Evolutionary conservation across 108 stramenopile genomes (phyloP).

Genomic region (Nitzschia inconspicua): DNA sequence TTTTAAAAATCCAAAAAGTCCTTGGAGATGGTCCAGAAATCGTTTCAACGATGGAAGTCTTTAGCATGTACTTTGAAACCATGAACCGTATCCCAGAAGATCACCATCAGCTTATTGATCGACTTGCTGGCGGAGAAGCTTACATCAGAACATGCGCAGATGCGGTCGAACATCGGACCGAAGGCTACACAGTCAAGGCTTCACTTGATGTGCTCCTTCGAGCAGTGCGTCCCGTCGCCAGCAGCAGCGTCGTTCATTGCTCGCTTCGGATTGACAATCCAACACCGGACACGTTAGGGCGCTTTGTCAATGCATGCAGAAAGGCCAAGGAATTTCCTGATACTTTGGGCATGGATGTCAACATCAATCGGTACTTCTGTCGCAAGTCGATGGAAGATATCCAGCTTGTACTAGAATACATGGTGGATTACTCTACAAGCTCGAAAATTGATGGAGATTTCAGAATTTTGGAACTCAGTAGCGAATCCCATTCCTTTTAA

Average conservation of each 20-base stretch:
- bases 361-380: constrained; percentile 21
- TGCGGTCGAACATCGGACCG: constrained; percentile 9
- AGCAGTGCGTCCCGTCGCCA: not conserved
- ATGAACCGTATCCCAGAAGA: constrained; percentile 2
- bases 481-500: constrained; percentile 13
- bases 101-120: constrained; percentile 18
- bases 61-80: constrained; percentile 27
- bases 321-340: constrained; percentile 1
- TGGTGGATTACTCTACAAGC: constrained; percentile 17
- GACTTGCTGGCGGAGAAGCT: constrained; percentile 17
- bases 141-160: constrained; percentile 25
- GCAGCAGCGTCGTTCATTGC: not conserved
- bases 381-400: constrained; percentile 10
- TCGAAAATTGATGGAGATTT: constrained; percentile 3
- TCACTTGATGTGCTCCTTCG: constrained; percentile 13
- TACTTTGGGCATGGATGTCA: constrained; percentile 9
- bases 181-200: constrained; percentile 23
- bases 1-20: not conserved
- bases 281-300: constrained; percentile 25
- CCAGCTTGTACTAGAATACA: constrained; percentile 2
- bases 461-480: not conserved
- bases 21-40: not conserved
- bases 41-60: no score
- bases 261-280: constrained; percentile 23
- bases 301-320: constrained; percentile 22